phyloP scores from a whole-genome alignment of 1,139 yeast genomes.

The Yamadazyma songkhlaensis region DNA sequence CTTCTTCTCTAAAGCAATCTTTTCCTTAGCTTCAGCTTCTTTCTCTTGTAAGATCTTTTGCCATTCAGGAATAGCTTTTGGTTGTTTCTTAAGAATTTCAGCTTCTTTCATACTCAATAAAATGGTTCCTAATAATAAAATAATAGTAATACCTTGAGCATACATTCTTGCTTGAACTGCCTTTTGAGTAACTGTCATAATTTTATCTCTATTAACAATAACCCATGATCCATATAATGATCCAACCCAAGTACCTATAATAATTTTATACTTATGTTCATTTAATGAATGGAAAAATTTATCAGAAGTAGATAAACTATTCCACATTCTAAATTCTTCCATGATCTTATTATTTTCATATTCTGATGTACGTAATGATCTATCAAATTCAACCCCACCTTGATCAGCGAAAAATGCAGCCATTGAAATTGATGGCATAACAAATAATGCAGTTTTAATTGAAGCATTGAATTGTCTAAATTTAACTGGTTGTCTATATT shows the following conservation, averaged over 20 bases:
- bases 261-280: conserved; percentile 70
- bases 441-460: conserved; percentile 37
- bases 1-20: conserved; percentile 35
- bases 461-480: conserved; percentile 37
- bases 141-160: conserved; percentile 79
- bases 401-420: conserved; percentile 47
- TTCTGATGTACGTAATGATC: conserved; percentile 35
- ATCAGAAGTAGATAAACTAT: conserved; percentile 39
- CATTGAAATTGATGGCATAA: conserved; percentile 40
- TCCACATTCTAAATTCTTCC: conserved; percentile 53
- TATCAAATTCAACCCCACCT: conserved; percentile 49
- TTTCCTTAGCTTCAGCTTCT: conserved; percentile 22
- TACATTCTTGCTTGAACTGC: conserved; percentile 93
- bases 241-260: conserved; percentile 82
- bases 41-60: conserved; percentile 25
- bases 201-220: conserved; percentile 69
- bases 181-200: conserved; percentile 78
- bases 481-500: conserved; percentile 31
- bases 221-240: conserved; percentile 84
- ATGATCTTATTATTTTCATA: conserved; percentile 31
- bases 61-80: conserved; percentile 43
- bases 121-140: conserved; percentile 60
- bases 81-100: conserved; percentile 36
- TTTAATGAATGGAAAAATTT: conserved; percentile 45
- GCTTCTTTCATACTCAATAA: conserved; percentile 64